Conservation (phyloP, 441 rosid species). For the Caryocar brasiliense region DNA sequence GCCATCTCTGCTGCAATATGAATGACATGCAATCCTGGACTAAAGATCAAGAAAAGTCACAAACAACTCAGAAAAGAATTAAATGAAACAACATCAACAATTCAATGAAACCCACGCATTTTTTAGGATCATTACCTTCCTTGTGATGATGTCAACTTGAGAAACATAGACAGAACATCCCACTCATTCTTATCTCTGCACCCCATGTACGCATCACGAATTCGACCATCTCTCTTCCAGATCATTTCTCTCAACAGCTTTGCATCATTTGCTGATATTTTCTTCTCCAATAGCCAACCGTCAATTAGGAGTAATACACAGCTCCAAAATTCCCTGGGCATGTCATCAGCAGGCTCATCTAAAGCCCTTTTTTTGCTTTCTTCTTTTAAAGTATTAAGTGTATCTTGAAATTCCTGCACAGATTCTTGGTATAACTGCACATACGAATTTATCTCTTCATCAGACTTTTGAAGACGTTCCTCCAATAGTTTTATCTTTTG, state of each 20-base stretch:
- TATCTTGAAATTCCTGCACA: constrained; percentile 73
- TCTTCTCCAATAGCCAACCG: constrained; percentile 93
- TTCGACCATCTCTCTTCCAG: constrained; percentile 64
- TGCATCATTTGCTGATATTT: constrained; percentile 54
- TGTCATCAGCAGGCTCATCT: constrained; percentile 60
- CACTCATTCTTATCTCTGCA: constrained; percentile 62
- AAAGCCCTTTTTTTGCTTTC: constrained; percentile 61
- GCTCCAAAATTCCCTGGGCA: constrained; percentile 94
- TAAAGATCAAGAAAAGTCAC: constrained; percentile 39
- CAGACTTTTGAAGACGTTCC: constrained; percentile 76
- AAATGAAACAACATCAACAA: constrained; percentile 18
- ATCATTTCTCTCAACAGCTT: constrained; percentile 66
- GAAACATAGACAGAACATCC: constrained; percentile 56
- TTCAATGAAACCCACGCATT: neutral
- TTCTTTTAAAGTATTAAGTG: constrained; percentile 64
- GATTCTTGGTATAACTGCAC: constrained; percentile 78
- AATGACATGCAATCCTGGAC: constrained; percentile 77
- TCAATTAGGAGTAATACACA: constrained; percentile 67
- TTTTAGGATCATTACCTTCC: constrained; percentile 40
- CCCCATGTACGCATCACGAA: constrained; percentile 50
- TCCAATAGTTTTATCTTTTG: constrained; percentile 73
- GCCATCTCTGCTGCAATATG: constrained; percentile 98
- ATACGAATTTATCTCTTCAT: constrained; percentile 70
- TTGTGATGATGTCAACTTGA: constrained; percentile 49
- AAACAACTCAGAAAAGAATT: no score